Evolutionary conservation across 768 basidiomycete genomes (phyloP).

Genomic region (Mycena capillaripes): DNA sequence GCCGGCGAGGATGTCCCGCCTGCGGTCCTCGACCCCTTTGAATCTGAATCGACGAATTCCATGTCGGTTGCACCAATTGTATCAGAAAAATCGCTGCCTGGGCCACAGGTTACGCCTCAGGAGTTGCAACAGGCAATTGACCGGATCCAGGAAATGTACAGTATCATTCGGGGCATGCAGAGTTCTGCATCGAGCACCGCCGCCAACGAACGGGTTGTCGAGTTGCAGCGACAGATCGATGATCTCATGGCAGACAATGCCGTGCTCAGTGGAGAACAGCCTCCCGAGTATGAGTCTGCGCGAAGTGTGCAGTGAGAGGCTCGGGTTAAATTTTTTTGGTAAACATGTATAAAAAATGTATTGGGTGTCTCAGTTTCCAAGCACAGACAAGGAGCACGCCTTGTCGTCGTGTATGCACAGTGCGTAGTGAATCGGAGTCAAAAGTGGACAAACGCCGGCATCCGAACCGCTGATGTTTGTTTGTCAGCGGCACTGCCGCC

Average conservation of each 20-base stretch:
- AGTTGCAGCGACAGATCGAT: conserved; percentile 27
- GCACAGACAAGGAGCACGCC: neutral
- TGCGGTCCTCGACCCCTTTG: neutral
- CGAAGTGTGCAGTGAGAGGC: too few relatives aligned
- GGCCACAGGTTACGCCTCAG: neutral
- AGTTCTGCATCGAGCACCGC: neutral
- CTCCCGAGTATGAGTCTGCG: neutral
- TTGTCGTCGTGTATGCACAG: conserved; percentile 7
- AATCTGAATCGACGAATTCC: neutral
- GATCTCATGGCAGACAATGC: conserved; percentile 23
- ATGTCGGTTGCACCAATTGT: neutral
- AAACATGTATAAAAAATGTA: too few relatives aligned
- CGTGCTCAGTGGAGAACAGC: conserved; percentile 17
- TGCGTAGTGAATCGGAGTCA: neutral
- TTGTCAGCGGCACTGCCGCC: neutral
- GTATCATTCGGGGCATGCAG: conserved; percentile 15
- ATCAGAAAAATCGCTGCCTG: conserved; percentile 1
- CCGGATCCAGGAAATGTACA: conserved; percentile 28
- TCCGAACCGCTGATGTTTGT: too few relatives aligned
- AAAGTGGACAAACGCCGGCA: too few relatives aligned
- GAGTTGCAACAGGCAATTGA: conserved; percentile 20
- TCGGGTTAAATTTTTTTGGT: too few relatives aligned
- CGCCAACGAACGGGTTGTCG: neutral
- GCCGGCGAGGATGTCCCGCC: neutral
- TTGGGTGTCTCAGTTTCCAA: neutral